Conservation (phyloP, 2,329 filamentous ascomycete genomes). For the Saccharata proteae region DNA sequence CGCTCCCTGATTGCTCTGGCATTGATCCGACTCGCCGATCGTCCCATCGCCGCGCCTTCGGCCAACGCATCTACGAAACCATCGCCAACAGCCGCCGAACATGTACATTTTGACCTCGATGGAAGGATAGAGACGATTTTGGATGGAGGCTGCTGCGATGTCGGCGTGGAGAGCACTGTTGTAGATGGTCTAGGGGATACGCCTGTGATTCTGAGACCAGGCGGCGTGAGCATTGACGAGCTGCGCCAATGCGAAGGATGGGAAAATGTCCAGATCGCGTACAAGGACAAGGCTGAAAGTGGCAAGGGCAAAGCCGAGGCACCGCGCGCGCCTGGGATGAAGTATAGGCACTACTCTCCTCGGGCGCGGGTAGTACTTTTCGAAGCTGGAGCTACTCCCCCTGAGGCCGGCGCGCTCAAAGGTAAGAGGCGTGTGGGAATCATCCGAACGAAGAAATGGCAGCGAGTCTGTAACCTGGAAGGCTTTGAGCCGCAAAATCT, state of each 20-base stretch:
- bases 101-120: slow-evolving; percentile 74
- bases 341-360: slow-evolving; percentile 96
- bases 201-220: slow-evolving; percentile 72
- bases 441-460: slow-evolving; percentile 22
- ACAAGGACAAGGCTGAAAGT: slow-evolving; percentile 63
- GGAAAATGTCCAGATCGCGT: slow-evolving; percentile 65
- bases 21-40: slow-evolving; percentile 66
- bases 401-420: slow-evolving; percentile 17
- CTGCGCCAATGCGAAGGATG: slow-evolving; percentile 65
- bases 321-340: slow-evolving; percentile 91
- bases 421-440: slow-evolving; percentile 24
- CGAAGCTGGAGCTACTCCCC: slow-evolving; percentile 40
- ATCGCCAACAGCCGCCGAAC: slow-evolving; percentile 78
- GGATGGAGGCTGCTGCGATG: slow-evolving; percentile 73
- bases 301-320: slow-evolving; percentile 23
- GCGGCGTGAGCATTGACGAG: slow-evolving; percentile 74
- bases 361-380: slow-evolving; percentile 77
- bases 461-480: slow-evolving; percentile 13
- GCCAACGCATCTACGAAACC: slow-evolving; percentile 92
- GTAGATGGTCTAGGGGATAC: slow-evolving; percentile 78
- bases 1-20: slow-evolving; percentile 71
- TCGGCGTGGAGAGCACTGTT: slow-evolving; percentile 94
- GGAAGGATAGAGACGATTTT: slow-evolving; percentile 77
- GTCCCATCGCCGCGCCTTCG: slow-evolving; percentile 79
- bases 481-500: neutral